A percentile compares a stretch with the other conserved stretches of the same genome.
Conservation (phyloP, 306 rosid species). For the Vachellia pachyceras region DNA sequence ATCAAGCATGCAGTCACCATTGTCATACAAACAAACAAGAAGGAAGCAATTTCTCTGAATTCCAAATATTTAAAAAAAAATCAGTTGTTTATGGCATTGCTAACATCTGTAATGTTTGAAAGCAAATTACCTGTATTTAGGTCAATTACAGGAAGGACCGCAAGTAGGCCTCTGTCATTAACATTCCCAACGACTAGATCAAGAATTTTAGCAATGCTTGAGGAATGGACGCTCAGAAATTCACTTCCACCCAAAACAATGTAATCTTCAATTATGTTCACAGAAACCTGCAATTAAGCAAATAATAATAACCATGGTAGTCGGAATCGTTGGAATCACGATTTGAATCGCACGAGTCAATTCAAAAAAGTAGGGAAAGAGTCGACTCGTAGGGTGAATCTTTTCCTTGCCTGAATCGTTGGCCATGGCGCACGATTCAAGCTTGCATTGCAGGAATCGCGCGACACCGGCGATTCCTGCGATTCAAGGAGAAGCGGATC, state of each 20-base stretch:
- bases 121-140: slow-evolving; percentile 70
- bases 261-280: slow-evolving; percentile 85
- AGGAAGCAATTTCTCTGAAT: background rate
- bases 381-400: too few relatives aligned
- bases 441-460: too few relatives aligned
- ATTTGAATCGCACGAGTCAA: too few relatives aligned
- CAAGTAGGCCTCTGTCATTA: slow-evolving; percentile 80
- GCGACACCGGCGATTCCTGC: too few relatives aligned
- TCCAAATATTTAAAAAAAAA: background rate
- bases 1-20: background rate
- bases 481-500: too few relatives aligned
- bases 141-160: slow-evolving; percentile 84
- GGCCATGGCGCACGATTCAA: too few relatives aligned
- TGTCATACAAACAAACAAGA: background rate
- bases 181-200: slow-evolving; percentile 91
- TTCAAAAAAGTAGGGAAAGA: too few relatives aligned
- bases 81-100: slow-evolving; percentile 1
- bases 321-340: too few relatives aligned
- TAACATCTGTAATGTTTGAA: slow-evolving; percentile 22
- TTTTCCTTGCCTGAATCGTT: too few relatives aligned
- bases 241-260: slow-evolving; percentile 85
- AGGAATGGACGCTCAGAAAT: slow-evolving; percentile 81
- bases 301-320: slow-evolving; percentile 1
- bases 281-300: slow-evolving; percentile 69
- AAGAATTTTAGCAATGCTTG: slow-evolving; percentile 82